Evolutionary conservation across 129 eudicot genomes (phyloP), one percentile per base, ranked within the genome.

Genomic region (Arctium lappa): DNA sequence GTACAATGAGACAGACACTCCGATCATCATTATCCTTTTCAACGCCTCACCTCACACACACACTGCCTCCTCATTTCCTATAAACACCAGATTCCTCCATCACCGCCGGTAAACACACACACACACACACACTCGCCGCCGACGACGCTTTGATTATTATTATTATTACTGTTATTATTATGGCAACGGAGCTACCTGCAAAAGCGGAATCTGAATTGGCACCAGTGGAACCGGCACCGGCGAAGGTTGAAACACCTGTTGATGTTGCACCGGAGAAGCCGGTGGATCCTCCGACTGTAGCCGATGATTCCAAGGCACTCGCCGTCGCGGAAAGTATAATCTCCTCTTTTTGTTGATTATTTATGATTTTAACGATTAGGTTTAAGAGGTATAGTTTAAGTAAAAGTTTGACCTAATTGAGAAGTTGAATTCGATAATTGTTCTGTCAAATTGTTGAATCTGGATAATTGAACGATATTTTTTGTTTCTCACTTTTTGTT

Each of bases 101-200:
- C 76, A 15, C 84, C 84, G 4, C 39, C 37, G 33, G 69, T 69
- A 85, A 18, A 66, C 77, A 65, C 70, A 80, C 2, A 8, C 63
- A 80, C 2, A 8, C 63, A 63, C 69, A 70, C 2, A 6, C 38
- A 9, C 53, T 80, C 83, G 29, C 70, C 77, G 22, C 0, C 22
- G 56, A 22, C 62, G 5, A n/a, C 66, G 8, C 0, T 37, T 15
- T 46, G 9, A 33, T 22, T 8, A 76, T 77, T 18, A 3, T 29
- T 44, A 89, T 86, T 50, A 38, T 38, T 38, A 13, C 13, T 50
- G 13, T 8, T 40, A 42, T 81, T 16, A 2, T 18, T 46, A 89
- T 87, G 91, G 88, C 89, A 27, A 82, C 89, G 9, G 90, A 86
- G 50, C 30, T 75, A 81, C 76, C 89, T 78, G 62, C 46, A 39